Evolutionary conservation across 192 early-diverging fungal species (phyloP).

Genomic region (Pilobolus umbonatus): DNA sequence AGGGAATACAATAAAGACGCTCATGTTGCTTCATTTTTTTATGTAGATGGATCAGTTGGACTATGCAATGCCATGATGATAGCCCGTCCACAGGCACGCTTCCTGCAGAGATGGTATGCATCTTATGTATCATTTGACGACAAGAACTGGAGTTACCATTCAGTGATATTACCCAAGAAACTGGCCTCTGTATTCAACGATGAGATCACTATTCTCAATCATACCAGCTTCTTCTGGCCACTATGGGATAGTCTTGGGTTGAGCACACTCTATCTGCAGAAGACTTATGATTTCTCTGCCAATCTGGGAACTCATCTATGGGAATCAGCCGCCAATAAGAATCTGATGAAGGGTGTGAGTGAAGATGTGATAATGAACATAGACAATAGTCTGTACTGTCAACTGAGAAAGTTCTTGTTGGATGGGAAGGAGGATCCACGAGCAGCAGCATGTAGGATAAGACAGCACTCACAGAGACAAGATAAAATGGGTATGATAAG

Average conservation of each 20-base stretch:
- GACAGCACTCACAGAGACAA: background rate
- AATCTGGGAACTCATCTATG: constrained; percentile 34
- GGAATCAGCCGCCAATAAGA: constrained; percentile 35
- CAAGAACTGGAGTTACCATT: constrained; percentile 39
- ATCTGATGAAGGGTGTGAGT: constrained; percentile 28
- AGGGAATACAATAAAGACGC: background rate
- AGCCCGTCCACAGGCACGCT: constrained; percentile 35
- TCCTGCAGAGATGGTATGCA: constrained; percentile 44
- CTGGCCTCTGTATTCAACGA: constrained; percentile 19
- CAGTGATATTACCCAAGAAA: constrained; percentile 37
- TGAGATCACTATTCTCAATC: constrained; percentile 29
- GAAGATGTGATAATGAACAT: constrained; percentile 23
- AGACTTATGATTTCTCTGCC: constrained; percentile 31
- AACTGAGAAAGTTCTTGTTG: constrained; percentile 31
- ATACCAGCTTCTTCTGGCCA: constrained; percentile 43
- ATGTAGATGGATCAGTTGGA: constrained; percentile 33
- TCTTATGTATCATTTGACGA: constrained; percentile 40
- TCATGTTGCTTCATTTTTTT: background rate
- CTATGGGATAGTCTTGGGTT: constrained; percentile 36
- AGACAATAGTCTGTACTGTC: constrained; percentile 36
- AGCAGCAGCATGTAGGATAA: constrained; percentile 17
- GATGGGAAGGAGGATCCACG: constrained; percentile 10
- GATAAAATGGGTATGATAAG: constrained; percentile 23
- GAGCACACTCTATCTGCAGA: constrained; percentile 34
- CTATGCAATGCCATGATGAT: constrained; percentile 48